Base-by-base conservation (phyloP, 768 basidiomycete genomes). In the Russula abietina region DNA sequence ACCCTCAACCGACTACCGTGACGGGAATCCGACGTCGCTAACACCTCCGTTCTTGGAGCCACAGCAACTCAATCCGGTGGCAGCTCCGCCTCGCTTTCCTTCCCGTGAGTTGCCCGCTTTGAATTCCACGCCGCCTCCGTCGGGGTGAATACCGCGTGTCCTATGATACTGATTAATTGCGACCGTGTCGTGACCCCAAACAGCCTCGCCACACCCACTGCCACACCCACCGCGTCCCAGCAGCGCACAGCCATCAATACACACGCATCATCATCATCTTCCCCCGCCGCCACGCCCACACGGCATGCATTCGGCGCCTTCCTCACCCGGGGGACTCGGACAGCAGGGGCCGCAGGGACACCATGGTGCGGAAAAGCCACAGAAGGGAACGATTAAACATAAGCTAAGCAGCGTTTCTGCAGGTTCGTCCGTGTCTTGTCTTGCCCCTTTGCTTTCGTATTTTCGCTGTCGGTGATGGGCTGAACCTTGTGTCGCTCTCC, bases 371-470 rank as follows among this genome's bases (percentile, higher is more conserved):
- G 32, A 36, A 9, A 53, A 11, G 51, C 10, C 38, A 6, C 50
- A 24, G 50, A 55, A 49, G 19, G 62, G 24, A 11, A 14, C 43
- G 7, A 16, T 59, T n/a, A 11, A 50, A 7, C 38, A 59, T 4
- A 41, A 19, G 22, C 22, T 64, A 26, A 36, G 36, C 12, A 48
- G 43, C 3, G 57, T 58, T 22, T 63, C 62, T 16, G 62, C 57
- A 48, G 62, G 62, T 64, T 55, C 38, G 62, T 64, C n/a, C n/a
- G n/a, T n/a, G n/a, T n/a, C 46, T 32, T 24, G 10, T 22, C 2
- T 28, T 33, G 16, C 55, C 16, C 36, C 39, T 28, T 6, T 39
- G 0, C 16, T 39, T 7, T 39, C 38, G 16, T 39, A 17, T 41
- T 30, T 12, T 57, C 30, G 32, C 4, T 11, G 30, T 22, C 32